These are phyloP conservation scores for Geotrichum cucujoidarum DNA, from an alignment of 1,139 yeast species.

Conservation along the genomic window DNA sequence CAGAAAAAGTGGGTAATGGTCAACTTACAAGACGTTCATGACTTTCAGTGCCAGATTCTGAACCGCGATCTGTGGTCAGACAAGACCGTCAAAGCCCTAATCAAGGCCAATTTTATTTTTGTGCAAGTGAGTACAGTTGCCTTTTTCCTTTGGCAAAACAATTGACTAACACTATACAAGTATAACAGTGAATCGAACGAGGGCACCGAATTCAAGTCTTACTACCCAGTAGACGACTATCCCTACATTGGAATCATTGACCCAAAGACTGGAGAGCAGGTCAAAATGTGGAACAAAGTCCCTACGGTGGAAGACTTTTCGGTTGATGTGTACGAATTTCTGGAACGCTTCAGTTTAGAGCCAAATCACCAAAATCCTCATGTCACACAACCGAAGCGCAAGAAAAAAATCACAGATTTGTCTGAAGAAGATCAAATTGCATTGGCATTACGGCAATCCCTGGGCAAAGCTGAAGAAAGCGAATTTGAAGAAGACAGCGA, in stretches of 20 bases:
- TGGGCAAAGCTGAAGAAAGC: constrained; percentile 40
- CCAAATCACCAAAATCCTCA: constrained; percentile 63
- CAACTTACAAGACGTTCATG: constrained; percentile 79
- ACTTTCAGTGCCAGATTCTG: constrained; percentile 81
- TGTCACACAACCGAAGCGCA: constrained; percentile 31
- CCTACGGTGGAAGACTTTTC: constrained; percentile 56
- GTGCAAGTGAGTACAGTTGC: constrained; percentile 34
- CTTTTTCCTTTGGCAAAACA: neutral
- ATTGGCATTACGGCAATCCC: constrained; percentile 67
- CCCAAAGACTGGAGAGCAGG: constrained; percentile 91
- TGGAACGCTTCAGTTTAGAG: constrained; percentile 59
- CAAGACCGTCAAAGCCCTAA: constrained; percentile 55
- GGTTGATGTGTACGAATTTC: constrained; percentile 41
- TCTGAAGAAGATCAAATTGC: constrained; percentile 84
- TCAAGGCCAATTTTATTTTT: constrained; percentile 67
- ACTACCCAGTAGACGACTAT: constrained; percentile 62
- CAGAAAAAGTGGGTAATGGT: constrained; percentile 76
- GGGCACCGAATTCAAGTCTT: constrained; percentile 65
- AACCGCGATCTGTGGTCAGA: constrained; percentile 94
- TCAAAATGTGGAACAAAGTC: constrained; percentile 58
- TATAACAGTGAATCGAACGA: constrained; percentile 71
- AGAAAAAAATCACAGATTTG: constrained; percentile 38
- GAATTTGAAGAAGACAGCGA: constrained; percentile 27
- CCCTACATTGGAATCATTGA: constrained; percentile 93
- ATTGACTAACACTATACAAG: constrained; percentile 13